A percentile compares a stretch with the other conserved stretches of the same genome.
Conservation (phyloP, 179 eudicot genomes). For the Vitellaria paradoxa region DNA sequence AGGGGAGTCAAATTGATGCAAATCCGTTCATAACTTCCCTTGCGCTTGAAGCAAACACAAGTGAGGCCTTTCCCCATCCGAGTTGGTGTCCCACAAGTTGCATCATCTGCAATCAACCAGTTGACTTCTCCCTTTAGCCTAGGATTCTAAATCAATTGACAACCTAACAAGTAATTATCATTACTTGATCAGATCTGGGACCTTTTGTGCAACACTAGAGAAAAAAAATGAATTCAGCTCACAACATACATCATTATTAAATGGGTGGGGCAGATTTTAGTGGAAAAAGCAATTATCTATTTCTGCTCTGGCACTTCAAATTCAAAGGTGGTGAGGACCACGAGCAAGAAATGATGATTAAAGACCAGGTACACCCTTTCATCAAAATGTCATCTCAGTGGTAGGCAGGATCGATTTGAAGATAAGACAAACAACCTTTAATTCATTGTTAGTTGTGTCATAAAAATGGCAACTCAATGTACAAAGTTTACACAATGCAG, state of each 20-base stretch:
- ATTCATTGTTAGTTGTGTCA: not conserved
- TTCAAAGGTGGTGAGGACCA: conserved; percentile 5
- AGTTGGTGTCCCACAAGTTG: conserved; percentile 48
- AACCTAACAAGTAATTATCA: conserved; percentile 2
- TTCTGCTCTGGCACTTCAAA: not conserved
- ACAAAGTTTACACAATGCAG: no score
- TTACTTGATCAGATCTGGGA: not conserved
- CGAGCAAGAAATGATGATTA: not conserved
- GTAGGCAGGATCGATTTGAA: not conserved
- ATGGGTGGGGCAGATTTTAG: not conserved
- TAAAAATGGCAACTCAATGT: no score
- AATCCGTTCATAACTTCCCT: conserved; percentile 48
- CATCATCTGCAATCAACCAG: conserved; percentile 53
- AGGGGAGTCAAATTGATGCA: conserved; percentile 59
- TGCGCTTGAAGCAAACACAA: conserved; percentile 74
- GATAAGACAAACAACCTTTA: not conserved
- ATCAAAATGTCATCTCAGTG: not conserved
- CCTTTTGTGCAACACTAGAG: not conserved
- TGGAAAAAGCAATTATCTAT: not conserved
- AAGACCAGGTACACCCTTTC: not conserved
- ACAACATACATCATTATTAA: conserved; percentile 7
- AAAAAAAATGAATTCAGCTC: not conserved
- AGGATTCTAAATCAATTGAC: conserved; percentile 12
- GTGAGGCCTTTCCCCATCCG: conserved; percentile 74
- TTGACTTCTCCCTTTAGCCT: conserved; percentile 2